Evolutionary conservation across 306 rosid species (phyloP).

Genomic region (Prunus dulcis): DNA sequence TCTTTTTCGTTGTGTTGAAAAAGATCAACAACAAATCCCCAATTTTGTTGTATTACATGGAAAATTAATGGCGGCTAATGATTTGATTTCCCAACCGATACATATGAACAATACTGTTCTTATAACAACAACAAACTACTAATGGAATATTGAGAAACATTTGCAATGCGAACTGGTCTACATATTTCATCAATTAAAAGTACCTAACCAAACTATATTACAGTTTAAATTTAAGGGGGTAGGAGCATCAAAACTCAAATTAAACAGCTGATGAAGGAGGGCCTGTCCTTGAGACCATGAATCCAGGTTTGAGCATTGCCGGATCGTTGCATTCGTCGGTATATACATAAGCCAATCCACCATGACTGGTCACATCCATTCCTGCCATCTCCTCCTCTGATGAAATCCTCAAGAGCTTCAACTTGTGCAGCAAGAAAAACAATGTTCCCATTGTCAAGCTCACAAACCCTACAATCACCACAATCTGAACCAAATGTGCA

Average conservation of each 20-base stretch:
- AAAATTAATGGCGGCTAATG: no score
- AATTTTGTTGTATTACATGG: no score
- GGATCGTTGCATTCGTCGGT: conserved; percentile 7
- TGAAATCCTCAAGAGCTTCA: conserved; percentile 40
- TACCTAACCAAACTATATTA: not conserved
- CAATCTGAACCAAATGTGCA: conserved; percentile 48
- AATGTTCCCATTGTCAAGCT: conserved; percentile 49
- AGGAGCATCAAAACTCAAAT: not conserved
- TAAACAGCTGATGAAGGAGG: not conserved
- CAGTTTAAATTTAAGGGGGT: not conserved
- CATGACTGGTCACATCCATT: conserved; percentile 59
- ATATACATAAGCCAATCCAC: conserved; percentile 50
- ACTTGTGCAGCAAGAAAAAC: conserved; percentile 43
- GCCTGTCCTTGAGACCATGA: not conserved
- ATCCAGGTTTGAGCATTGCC: not conserved
- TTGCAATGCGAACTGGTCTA: no score
- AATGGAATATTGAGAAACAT: no score
- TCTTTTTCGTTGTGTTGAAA: no score
- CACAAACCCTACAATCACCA: conserved; percentile 39
- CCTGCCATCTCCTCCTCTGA: conserved; percentile 54
- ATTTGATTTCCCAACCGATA: no score
- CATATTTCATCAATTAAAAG: no score
- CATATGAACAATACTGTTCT: no score
- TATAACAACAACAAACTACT: no score
- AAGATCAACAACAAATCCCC: no score